A percentile compares a stretch with the other conserved stretches of the same genome.
These are phyloP conservation scores for Cercospora zeina DNA, from an alignment of 2,329 filamentous ascomycete species.

Conservation along the genomic window DNA sequence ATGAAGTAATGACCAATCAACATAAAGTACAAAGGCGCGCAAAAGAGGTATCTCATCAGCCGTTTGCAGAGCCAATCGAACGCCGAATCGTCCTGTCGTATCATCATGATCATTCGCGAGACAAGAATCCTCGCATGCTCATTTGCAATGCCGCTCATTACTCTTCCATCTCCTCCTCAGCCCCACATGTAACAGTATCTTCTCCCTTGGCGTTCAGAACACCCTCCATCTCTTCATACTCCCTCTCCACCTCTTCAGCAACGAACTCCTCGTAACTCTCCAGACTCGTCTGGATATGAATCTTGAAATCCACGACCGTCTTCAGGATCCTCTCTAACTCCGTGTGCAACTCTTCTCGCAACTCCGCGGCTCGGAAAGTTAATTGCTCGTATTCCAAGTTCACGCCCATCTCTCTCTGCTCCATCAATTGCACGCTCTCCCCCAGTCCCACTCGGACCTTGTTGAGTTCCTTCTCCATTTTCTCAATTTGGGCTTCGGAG, in stretches of 20 bases:
- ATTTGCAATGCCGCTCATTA: constrained; percentile 6
- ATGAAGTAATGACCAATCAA: not conserved
- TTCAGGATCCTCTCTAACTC: constrained; percentile 95
- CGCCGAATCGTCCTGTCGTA: not conserved
- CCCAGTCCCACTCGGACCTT: constrained; percentile 82
- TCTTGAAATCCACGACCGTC: constrained; percentile 97
- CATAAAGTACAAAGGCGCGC: not conserved
- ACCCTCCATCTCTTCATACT: constrained; percentile 54
- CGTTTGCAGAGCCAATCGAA: not conserved
- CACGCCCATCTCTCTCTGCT: constrained; percentile 93
- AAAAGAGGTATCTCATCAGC: constrained; percentile 8
- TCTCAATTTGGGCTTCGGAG: constrained; percentile 91
- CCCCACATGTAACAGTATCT: constrained; percentile 12
- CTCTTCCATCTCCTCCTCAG: constrained; percentile 24
- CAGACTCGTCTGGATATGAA: constrained; percentile 87
- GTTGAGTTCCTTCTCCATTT: constrained; percentile 97
- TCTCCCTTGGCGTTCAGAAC: constrained; percentile 30
- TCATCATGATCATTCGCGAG: not conserved
- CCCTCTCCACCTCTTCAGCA: constrained; percentile 79
- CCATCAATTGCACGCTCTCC: constrained; percentile 86
- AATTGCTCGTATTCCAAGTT: constrained; percentile 97
- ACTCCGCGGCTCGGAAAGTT: constrained; percentile 74
- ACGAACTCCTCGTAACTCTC: constrained; percentile 95
- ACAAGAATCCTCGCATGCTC: not conserved
- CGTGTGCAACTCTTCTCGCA: constrained; percentile 96